phyloP scores from a whole-genome alignment of 192 early-diverging fungal genomes.

The Coemansia sp. region DNA sequence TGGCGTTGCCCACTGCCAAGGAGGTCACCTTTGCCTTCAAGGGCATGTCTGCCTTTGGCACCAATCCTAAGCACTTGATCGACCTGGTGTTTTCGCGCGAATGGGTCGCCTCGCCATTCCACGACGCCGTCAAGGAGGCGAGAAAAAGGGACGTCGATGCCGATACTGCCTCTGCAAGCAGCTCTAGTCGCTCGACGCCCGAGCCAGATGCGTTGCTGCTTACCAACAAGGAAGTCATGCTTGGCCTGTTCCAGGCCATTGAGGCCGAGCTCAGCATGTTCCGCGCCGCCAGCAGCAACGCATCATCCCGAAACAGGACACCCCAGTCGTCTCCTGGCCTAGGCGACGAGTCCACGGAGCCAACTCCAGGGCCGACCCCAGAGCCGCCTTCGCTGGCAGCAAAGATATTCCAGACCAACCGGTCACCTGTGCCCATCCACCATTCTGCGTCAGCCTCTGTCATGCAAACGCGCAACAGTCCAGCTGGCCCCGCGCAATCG shows the following conservation, averaged over 20 bases:
- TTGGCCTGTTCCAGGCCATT: slow-evolving; percentile 28
- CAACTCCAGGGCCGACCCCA: neutral
- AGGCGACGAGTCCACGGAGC: neutral
- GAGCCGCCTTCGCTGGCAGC: neutral
- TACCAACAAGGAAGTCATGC: slow-evolving; percentile 34
- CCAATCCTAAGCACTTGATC: slow-evolving; percentile 34
- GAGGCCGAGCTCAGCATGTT: slow-evolving; percentile 17
- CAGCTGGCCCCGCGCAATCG: neutral
- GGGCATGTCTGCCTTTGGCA: slow-evolving; percentile 41
- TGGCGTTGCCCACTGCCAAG: slow-evolving; percentile 44
- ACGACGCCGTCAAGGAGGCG: slow-evolving; percentile 10
- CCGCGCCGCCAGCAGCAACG: neutral
- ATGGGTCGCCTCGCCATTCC: slow-evolving; percentile 28
- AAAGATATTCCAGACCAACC: neutral
- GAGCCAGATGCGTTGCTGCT: neutral
- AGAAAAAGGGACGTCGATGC: neutral
- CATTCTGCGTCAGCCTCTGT: neutral
- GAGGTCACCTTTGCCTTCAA: slow-evolving; percentile 45
- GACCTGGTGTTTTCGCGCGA: slow-evolving; percentile 42
- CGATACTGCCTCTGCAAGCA: too few species aligned
- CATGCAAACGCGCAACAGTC: neutral
- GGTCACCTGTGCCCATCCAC: neutral
- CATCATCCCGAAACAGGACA: neutral
- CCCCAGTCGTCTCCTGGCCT: slow-evolving; percentile 1
- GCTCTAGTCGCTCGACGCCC: neutral